Evolutionary conservation across 768 basidiomycete species (phyloP).

Genomic region (Tulasnella sp.): DNA sequence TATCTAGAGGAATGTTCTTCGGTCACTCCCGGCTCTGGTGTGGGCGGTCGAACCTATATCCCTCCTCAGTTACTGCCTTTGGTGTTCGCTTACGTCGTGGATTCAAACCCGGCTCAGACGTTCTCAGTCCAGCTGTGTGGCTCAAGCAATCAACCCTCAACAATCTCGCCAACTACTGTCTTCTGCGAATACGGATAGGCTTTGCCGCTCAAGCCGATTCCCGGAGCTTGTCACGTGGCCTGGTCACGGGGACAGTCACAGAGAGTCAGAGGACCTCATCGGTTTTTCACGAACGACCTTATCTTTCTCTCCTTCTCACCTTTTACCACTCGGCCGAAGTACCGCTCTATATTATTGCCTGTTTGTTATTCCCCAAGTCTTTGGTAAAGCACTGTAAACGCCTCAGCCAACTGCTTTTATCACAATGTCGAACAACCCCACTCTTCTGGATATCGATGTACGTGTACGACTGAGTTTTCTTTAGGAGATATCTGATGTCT

Average conservation of each 20-base stretch:
- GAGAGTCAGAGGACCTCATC: slow-evolving; percentile 9
- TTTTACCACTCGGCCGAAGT: not conserved
- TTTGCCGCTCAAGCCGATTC: not conserved
- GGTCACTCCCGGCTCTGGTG: not conserved
- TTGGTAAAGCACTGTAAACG: not conserved
- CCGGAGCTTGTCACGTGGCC: not conserved
- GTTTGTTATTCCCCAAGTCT: not conserved
- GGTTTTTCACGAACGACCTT: not conserved
- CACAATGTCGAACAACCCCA: not conserved
- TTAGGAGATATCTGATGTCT: not conserved
- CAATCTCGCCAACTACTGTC: not conserved
- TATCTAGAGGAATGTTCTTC: not conserved
- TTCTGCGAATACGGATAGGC: not conserved
- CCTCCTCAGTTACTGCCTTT: not conserved
- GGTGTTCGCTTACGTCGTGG: not conserved
- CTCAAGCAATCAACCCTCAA: not conserved
- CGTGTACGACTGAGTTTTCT: not conserved
- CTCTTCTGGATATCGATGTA: not conserved
- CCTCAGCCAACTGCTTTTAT: not conserved
- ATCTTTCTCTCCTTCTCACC: not conserved
- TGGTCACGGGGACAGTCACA: not conserved
- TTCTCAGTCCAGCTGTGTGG: not conserved
- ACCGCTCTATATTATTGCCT: not conserved
- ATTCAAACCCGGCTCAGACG: not conserved
- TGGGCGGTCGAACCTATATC: not conserved